These are phyloP conservation scores for Trichoderma brevicompactum DNA, from an alignment of 2,329 filamentous ascomycete species.

Conservation along the genomic window DNA sequence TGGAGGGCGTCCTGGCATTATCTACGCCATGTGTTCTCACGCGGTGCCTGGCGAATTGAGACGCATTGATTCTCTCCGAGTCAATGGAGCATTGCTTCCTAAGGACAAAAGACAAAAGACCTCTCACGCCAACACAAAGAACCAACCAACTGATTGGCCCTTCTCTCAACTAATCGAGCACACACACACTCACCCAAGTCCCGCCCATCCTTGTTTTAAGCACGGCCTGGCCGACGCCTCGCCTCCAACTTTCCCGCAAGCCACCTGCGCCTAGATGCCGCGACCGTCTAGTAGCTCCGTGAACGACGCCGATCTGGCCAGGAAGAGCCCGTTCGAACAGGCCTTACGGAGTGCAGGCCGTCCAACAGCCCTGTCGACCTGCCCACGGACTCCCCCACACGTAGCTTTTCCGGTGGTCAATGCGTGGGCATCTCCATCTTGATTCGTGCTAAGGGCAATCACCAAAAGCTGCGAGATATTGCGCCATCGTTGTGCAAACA, in stretches of 20 bases:
- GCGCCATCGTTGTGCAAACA: constrained; percentile 23
- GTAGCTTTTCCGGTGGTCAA: constrained; percentile 3
- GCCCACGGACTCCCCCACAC: background rate
- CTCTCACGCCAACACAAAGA: too few species aligned
- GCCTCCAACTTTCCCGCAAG: constrained; percentile 23
- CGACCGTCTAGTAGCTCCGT: constrained; percentile 1
- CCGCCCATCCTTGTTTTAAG: constrained; percentile 7
- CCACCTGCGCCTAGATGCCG: constrained; percentile 13
- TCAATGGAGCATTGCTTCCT: too few species aligned
- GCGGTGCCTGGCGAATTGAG: too few species aligned
- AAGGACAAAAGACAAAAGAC: too few species aligned
- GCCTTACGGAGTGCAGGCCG: background rate
- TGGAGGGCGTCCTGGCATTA: too few species aligned
- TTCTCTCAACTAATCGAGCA: background rate
- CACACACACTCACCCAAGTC: background rate
- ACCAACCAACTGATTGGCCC: background rate
- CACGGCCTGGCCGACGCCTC: constrained; percentile 24
- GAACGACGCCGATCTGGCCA: constrained; percentile 13
- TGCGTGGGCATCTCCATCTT: constrained; percentile 15
- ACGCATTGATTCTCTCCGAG: too few species aligned
- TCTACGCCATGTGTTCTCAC: too few species aligned
- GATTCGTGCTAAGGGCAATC: constrained; percentile 26
- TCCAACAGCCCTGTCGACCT: constrained; percentile 20
- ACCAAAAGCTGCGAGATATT: constrained; percentile 28
- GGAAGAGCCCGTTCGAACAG: background rate